Evolutionary conservation across 2,329 filamentous ascomycete genomes (phyloP).

Genomic region (Mycosphaerella sp.): DNA sequence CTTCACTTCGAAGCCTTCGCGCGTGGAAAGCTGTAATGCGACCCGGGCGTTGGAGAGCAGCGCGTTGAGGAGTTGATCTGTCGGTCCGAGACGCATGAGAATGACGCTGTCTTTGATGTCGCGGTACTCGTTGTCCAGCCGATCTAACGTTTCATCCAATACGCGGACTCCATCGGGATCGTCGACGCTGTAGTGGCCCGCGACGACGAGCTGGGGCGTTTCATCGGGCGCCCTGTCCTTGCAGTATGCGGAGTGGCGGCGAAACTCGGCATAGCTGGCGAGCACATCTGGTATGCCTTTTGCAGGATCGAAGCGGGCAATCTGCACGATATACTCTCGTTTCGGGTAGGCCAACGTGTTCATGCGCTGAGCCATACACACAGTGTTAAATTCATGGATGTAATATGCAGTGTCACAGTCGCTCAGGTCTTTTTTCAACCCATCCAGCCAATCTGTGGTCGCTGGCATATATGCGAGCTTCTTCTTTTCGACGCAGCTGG

Average conservation of each 20-base stretch:
- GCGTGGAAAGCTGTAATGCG: conserved; percentile 70
- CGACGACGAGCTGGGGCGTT: conserved; percentile 66
- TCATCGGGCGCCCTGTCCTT: conserved; percentile 44
- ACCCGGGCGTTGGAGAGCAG: conserved; percentile 66
- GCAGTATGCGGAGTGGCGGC: conserved; percentile 48
- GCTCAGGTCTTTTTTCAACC: conserved; percentile 67
- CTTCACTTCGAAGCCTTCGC: conserved; percentile 82
- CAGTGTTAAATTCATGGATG: conserved; percentile 62
- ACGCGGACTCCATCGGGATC: conserved; percentile 69
- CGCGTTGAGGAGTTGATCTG: conserved; percentile 73
- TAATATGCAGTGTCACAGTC: conserved; percentile 68
- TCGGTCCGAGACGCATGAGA: conserved; percentile 69
- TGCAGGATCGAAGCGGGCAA: conserved; percentile 75
- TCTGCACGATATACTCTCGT: conserved; percentile 69
- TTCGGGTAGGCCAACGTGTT: conserved; percentile 53
- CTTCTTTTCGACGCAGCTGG: conserved; percentile 56
- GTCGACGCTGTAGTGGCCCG: conserved; percentile 73
- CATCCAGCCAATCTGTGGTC: conserved; percentile 78
- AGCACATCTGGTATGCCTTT: conserved; percentile 77
- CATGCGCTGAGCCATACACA: conserved; percentile 55
- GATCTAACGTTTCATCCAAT: conserved; percentile 64
- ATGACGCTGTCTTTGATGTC: conserved; percentile 55
- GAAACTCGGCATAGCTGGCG: conserved; percentile 67
- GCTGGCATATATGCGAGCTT: conserved; percentile 72
- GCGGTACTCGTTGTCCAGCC: conserved; percentile 57